phyloP scores from a whole-genome alignment of 75 land plant species.

The Cupressus sempervirens region DNA sequence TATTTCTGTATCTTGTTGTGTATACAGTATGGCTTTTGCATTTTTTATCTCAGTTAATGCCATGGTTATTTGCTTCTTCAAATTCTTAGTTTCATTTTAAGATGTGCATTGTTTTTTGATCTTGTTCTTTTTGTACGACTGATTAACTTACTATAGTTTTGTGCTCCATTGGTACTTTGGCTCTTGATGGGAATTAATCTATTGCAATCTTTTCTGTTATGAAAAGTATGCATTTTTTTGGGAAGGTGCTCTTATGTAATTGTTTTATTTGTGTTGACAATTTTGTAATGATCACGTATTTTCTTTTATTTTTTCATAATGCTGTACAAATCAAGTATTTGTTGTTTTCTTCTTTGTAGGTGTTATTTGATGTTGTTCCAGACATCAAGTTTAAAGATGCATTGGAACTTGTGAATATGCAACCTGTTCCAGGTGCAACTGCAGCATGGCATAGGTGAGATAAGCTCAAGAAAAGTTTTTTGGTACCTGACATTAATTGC shows the following conservation, averaged over 20 bases:
- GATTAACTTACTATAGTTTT: background rate
- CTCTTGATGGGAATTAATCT: background rate
- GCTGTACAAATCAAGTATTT: background rate
- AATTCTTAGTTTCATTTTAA: background rate
- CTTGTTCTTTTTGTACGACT: background rate
- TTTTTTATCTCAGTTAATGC: too few relatives aligned
- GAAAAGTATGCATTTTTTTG: background rate
- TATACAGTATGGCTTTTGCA: background rate
- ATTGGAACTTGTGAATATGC: constrained; percentile 75
- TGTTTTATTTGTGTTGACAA: background rate
- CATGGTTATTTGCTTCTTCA: background rate
- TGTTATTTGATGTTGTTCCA: constrained; percentile 93
- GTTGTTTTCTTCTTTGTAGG: constrained; percentile 44
- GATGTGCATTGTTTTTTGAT: background rate
- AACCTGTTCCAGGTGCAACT: constrained; percentile 59
- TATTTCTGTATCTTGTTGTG: too few relatives aligned
- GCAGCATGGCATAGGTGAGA: constrained; percentile 70
- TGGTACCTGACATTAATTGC: background rate
- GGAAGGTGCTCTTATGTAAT: background rate
- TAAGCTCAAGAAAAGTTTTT: background rate
- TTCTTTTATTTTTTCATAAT: background rate
- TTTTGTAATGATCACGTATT: background rate
- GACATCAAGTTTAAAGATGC: constrained; percentile 79
- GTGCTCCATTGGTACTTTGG: background rate
- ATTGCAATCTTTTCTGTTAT: background rate